Conservation (phyloP, 129 eudicot species). For the Arctium lappa region DNA sequence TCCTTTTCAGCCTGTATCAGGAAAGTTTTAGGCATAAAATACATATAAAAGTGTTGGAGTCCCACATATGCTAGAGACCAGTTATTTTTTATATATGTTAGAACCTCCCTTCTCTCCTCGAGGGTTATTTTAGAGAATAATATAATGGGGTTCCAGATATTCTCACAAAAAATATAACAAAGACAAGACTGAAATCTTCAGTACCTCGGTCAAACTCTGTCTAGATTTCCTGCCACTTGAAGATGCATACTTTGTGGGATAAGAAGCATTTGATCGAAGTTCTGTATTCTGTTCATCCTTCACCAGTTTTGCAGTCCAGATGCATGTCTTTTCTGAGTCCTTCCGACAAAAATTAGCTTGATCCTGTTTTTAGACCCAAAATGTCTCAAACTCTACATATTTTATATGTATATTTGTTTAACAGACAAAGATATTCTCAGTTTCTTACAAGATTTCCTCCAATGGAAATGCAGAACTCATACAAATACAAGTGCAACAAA, state of each 20-base stretch:
- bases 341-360: neutral
- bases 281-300: constrained; percentile 24
- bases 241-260: constrained; percentile 14
- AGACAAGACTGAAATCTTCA: neutral
- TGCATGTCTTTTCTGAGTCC: neutral
- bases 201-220: constrained; percentile 27
- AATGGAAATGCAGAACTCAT: neutral
- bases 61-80: neutral
- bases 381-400: neutral
- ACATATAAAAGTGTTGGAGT: neutral
- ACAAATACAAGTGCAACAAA: neutral
- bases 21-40: neutral
- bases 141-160: neutral
- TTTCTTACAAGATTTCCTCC: neutral
- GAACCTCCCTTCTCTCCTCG: neutral
- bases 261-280: neutral
- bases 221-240: constrained; percentile 24
- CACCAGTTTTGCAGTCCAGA: constrained; percentile 5
- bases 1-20: constrained; percentile 45
- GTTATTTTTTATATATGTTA: neutral
- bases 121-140: neutral
- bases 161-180: neutral
- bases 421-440: no score
- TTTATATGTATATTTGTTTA: neutral
- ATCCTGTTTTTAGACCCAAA: neutral